Conservation (phyloP, 1,139 yeast species). For the Saccharomycopsis hybrid region DNA sequence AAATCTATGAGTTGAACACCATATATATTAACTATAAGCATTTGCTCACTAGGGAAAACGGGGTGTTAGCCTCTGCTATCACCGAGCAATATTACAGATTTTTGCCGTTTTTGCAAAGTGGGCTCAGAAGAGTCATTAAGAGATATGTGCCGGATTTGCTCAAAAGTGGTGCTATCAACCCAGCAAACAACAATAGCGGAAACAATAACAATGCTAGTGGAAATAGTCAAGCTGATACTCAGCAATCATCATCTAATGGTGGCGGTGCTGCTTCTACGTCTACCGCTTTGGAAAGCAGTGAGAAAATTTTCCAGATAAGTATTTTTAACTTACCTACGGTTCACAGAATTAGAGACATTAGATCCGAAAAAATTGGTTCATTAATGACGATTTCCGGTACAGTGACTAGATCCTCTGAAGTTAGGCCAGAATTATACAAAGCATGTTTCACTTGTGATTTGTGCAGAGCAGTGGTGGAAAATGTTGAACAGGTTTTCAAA, state of each 20-base stretch:
- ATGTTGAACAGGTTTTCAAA: constrained; percentile 87
- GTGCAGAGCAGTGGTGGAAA: constrained; percentile 81
- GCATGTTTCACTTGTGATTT: constrained; percentile 88
- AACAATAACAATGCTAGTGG: constrained; percentile 22
- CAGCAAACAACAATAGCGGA: constrained; percentile 25
- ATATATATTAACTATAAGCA: constrained; percentile 84
- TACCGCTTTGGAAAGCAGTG: constrained; percentile 40
- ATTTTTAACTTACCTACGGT: constrained; percentile 81
- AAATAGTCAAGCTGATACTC: constrained; percentile 25
- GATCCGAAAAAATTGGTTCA: constrained; percentile 85
- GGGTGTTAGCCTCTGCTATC: constrained; percentile 85
- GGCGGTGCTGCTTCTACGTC: constrained; percentile 21
- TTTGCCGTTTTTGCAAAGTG: constrained; percentile 74
- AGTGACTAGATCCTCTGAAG: constrained; percentile 94
- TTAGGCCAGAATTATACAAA: constrained; percentile 85
- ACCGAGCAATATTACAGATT: constrained; percentile 89
- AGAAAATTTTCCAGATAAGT: constrained; percentile 80
- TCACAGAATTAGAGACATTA: constrained; percentile 80
- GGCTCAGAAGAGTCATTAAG: constrained; percentile 66
- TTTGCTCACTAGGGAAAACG: constrained; percentile 67
- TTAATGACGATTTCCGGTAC: constrained; percentile 88
- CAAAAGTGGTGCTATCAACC: constrained; percentile 35
- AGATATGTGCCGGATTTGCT: constrained; percentile 71
- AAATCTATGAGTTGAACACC: constrained; percentile 67
- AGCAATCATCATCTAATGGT: constrained; percentile 22